Percentiles rank a stretch among this genome's conserved stretches.
Evolutionary conservation across 1,284 basidiomycete species (phyloP).

Genomic region (Taiwanofungus camphoratus): DNA sequence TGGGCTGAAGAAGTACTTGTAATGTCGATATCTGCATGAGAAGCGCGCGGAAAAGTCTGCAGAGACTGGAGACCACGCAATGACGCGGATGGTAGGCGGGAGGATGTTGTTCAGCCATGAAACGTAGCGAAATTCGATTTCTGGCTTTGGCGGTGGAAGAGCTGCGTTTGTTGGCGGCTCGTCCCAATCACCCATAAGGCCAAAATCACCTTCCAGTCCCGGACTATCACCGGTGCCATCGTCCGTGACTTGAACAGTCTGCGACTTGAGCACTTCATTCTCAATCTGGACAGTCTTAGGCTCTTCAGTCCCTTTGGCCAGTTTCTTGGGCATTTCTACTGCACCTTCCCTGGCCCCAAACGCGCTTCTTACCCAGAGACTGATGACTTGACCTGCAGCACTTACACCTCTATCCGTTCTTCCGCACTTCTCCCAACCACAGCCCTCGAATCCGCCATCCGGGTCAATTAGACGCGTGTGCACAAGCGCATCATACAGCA

Average conservation of each 20-base stretch:
- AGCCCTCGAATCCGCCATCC: slow-evolving; percentile 73
- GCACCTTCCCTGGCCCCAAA: slow-evolving; percentile 20
- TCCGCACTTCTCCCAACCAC: slow-evolving; percentile 89
- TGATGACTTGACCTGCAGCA: slow-evolving; percentile 91
- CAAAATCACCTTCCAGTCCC: slow-evolving; percentile 27
- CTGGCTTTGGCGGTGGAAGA: slow-evolving; percentile 20
- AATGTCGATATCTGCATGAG: slow-evolving; percentile 85
- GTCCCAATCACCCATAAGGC: slow-evolving; percentile 22
- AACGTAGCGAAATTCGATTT: slow-evolving; percentile 72
- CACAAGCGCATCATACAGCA: slow-evolving; percentile 78
- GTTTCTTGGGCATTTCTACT: background rate
- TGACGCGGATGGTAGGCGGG: slow-evolving; percentile 84
- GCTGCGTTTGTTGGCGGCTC: slow-evolving; percentile 26
- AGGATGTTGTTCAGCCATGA: slow-evolving; percentile 86
- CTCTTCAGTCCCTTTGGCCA: background rate
- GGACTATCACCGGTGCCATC: slow-evolving; percentile 7
- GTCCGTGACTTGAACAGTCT: background rate
- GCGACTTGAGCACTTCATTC: too few relatives aligned
- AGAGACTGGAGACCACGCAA: slow-evolving; percentile 93
- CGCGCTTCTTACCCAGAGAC: slow-evolving; percentile 81
- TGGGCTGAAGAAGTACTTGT: slow-evolving; percentile 93
- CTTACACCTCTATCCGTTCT: slow-evolving; percentile 95
- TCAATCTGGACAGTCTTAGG: background rate
- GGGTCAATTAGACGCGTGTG: slow-evolving; percentile 73
- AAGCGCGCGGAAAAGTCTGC: slow-evolving; percentile 83